Percentiles rank a stretch among this genome's conserved stretches.
Evolutionary conservation across 805 yeast species (phyloP).

Genomic region (Wickerhamiella musiphila): DNA sequence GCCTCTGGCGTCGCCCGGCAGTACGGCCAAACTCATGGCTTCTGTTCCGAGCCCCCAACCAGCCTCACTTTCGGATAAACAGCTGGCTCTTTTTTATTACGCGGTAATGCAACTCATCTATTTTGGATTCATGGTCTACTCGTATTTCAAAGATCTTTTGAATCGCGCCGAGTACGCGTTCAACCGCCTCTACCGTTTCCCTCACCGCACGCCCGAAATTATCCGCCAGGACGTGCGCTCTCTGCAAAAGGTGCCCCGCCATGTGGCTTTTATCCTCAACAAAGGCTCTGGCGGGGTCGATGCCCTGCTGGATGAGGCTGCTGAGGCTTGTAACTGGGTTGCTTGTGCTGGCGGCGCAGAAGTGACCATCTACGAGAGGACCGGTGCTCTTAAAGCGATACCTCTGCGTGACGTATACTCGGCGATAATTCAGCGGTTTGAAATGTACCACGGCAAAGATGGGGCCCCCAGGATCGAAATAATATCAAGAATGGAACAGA

Average conservation of each 20-base stretch:
- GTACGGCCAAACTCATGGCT: no score
- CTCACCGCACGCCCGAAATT: slow-evolving; percentile 48
- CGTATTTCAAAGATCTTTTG: no score
- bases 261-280: slow-evolving; percentile 59
- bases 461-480: slow-evolving; percentile 19
- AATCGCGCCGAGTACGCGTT: slow-evolving; percentile 9
- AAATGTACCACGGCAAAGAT: slow-evolving; percentile 51
- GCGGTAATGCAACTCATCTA: no score
- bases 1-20: no score
- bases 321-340: slow-evolving; percentile 75
- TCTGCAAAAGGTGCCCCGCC: slow-evolving; percentile 58
- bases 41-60: no score
- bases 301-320: slow-evolving; percentile 58
- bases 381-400: slow-evolving; percentile 40
- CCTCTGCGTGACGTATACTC: slow-evolving; percentile 28
- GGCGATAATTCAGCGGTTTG: slow-evolving; percentile 40
- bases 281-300: slow-evolving; percentile 68
- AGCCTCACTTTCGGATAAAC: no score
- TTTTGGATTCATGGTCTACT: no score
- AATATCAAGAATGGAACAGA: slow-evolving; percentile 39
- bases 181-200: slow-evolving; percentile 11
- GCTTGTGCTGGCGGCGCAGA: slow-evolving; percentile 69
- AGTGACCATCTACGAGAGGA: slow-evolving; percentile 61
- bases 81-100: no score
- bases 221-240: slow-evolving; percentile 68